Base-by-base conservation (phyloP, 2,329 filamentous ascomycete genomes). In the Coniosporium tulheliwenetii region DNA sequence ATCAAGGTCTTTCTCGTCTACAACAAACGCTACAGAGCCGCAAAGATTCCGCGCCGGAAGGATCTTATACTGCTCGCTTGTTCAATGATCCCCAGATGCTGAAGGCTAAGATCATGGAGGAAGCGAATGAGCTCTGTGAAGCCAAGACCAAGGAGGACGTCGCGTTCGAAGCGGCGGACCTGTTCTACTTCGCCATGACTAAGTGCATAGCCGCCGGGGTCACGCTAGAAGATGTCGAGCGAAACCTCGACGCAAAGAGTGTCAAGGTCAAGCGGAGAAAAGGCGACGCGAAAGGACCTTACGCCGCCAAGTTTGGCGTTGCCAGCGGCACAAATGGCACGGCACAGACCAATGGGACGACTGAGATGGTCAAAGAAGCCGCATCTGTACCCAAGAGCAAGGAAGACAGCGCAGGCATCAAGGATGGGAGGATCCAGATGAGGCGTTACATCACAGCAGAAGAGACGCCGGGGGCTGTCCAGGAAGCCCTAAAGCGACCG, bases 41-140 rank as follows among this genome's bases (percentile, higher is more conserved):
- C 51, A 94, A 91, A 58, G 63, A 73, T 35, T 85, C 82, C 13
- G 87, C 89, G 0, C 89, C 91, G 0, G 73, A 73, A 48, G 89
- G 87, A 1, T 98, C 91, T 10, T 98, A 98, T 61, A 98, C 91
- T 4, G 85, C 86, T 13, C 73, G 89, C 30, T 68, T 98, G 1
- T 98, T 96, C 68, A 87, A 81, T 13, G 91, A 98, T 47, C 76
- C 85, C 50, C 87, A 93, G 59, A 72, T 98, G 41, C 65, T 95
- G 41, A 74, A 84, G 36, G 91, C 91, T 2, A 98, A 98, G 70
- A 95, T 98, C 42, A 93, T 96, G 78, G 91, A 98, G 61, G 91
- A 98, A 60, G 91, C 91, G 0, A 84, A 93, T 54, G 91, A 98
- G 64, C 71, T 98, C 35, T 95, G 89, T 55, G 78, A 91, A 47